Percentiles rank a stretch among this genome's conserved stretches.
These are phyloP conservation scores for Trypanosoma platydactyli DNA, from an alignment of 208 protist genomes.

Conservation along the genomic window DNA sequence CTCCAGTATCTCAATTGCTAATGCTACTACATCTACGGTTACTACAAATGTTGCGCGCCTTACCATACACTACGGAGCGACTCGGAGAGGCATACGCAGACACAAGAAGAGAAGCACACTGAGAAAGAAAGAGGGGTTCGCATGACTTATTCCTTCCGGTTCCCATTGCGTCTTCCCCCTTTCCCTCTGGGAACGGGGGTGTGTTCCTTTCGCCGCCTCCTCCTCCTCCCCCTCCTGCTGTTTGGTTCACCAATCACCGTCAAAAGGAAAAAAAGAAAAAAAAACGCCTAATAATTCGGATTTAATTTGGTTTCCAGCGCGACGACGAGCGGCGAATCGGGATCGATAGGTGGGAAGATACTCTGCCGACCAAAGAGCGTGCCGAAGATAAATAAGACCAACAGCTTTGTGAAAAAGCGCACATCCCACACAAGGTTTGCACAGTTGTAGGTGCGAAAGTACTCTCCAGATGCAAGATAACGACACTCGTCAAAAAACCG, in stretches of 20 bases:
- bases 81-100: too few relatives aligned
- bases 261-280: background rate
- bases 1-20: too few relatives aligned
- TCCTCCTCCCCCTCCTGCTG: background rate
- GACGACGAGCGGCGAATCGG: slow-evolving; percentile 66
- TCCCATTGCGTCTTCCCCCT: too few relatives aligned
- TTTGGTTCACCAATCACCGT: background rate
- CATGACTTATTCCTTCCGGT: too few relatives aligned
- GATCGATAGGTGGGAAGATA: slow-evolving; percentile 78
- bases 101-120: too few relatives aligned
- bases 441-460: slow-evolving; percentile 72
- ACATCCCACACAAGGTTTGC: slow-evolving; percentile 54
- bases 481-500: slow-evolving; percentile 75
- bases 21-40: too few relatives aligned
- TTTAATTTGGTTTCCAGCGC: slow-evolving; percentile 80
- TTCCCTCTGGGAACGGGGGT: too few relatives aligned
- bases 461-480: slow-evolving; percentile 62
- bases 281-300: slow-evolving; percentile 77
- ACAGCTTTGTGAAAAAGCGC: slow-evolving; percentile 64
- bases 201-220: too few relatives aligned
- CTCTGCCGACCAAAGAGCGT: slow-evolving; percentile 65
- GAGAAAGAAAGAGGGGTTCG: too few relatives aligned
- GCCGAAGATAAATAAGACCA: slow-evolving; percentile 69
- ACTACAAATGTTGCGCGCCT: too few relatives aligned
- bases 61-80: too few relatives aligned